Percentiles rank a stretch among this genome's conserved stretches.
These are phyloP conservation scores for Saccharum hybrid DNA, from an alignment of 202 grass and related monocot genomes.

Conservation along the genomic window DNA sequence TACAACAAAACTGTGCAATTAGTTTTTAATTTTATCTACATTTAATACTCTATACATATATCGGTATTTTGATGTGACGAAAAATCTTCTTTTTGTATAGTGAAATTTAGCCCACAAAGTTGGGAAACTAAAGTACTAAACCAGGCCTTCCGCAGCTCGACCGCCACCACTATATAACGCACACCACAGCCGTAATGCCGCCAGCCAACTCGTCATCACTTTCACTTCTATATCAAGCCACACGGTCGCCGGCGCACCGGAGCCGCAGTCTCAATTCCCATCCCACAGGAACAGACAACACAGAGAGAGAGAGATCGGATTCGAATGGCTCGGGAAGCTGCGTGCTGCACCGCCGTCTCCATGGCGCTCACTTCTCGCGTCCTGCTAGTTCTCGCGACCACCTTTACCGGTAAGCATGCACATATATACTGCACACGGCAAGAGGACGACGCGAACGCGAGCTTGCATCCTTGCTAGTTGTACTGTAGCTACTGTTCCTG, in stretches of 20 bases:
- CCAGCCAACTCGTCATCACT: not conserved
- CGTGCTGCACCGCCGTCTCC: constrained; percentile 8
- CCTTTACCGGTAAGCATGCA: constrained; percentile 27
- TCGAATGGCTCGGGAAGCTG: constrained; percentile 17
- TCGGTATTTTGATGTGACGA: too few species aligned
- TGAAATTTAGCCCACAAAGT: too few species aligned
- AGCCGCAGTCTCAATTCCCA: not conserved
- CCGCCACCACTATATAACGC: constrained; percentile 21
- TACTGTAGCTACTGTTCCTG: not conserved
- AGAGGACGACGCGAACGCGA: too few species aligned
- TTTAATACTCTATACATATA: too few species aligned
- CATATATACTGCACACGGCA: too few species aligned
- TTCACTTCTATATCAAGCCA: constrained; percentile 13
- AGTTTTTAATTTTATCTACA: too few species aligned
- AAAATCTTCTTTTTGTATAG: too few species aligned
- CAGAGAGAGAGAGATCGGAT: not conserved
- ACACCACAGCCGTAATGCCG: not conserved
- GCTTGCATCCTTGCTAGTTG: too few species aligned
- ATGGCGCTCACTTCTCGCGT: not conserved
- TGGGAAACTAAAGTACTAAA: too few species aligned
- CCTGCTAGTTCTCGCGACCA: constrained; percentile 35
- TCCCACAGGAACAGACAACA: not conserved
- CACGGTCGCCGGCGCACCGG: too few species aligned
- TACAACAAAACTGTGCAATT: too few species aligned
- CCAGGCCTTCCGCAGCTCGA: not conserved